These are phyloP conservation scores for Candida cerambycidarum DNA, from an alignment of 805 yeast genomes.

Conservation along the genomic window DNA sequence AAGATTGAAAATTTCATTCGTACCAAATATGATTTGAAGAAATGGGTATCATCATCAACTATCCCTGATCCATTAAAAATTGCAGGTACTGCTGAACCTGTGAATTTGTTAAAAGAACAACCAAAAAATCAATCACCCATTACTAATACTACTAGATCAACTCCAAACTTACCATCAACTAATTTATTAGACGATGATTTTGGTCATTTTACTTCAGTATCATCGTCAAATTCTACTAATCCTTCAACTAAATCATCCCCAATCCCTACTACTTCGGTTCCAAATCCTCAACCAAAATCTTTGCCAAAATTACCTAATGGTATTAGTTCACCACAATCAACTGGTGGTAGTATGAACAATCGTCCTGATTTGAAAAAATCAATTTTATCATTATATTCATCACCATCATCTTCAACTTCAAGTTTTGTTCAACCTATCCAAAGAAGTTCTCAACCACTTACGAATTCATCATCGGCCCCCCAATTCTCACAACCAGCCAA, in stretches of 20 bases:
- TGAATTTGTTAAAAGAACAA: constrained; percentile 1
- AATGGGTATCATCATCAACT: constrained; percentile 67
- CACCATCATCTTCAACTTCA: constrained; percentile 50
- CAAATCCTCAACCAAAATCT: constrained; percentile 3
- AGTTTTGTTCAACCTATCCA: constrained; percentile 25
- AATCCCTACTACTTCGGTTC: constrained; percentile 13
- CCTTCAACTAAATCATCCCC: constrained; percentile 21
- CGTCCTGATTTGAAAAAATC: constrained; percentile 92
- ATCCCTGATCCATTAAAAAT: constrained; percentile 59
- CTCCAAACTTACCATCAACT: constrained; percentile 6
- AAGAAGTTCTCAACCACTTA: constrained; percentile 7
- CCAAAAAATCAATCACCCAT: background rate
- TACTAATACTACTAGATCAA: constrained; percentile 4
- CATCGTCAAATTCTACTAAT: constrained; percentile 15
- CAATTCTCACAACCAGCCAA: background rate
- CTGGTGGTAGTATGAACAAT: constrained; percentile 32
- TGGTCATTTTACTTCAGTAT: constrained; percentile 40
- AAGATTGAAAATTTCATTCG: constrained; percentile 88
- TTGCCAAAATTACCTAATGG: constrained; percentile 16
- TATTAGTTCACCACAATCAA: constrained; percentile 27
- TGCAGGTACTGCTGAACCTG: constrained; percentile 16
- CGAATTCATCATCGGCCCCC: constrained; percentile 1
- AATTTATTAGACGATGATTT: constrained; percentile 41
- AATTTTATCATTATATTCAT: constrained; percentile 81
- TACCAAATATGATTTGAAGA: constrained; percentile 86